Evolutionary conservation across 257 asterid genomes (phyloP).

Genomic region (Jacaranda copaia): DNA sequence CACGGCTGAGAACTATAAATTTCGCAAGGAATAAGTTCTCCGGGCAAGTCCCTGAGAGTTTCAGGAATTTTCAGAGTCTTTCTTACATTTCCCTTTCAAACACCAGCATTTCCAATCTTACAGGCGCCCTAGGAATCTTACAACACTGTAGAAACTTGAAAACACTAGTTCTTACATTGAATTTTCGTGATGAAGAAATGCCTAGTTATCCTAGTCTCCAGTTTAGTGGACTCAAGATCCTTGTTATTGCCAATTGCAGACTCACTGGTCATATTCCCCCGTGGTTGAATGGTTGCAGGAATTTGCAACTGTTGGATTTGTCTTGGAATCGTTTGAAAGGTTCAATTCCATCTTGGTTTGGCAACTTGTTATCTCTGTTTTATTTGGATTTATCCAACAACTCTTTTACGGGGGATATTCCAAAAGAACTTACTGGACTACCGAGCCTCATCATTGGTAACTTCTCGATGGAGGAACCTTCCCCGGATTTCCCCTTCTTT

Average conservation of each 20-base stretch:
- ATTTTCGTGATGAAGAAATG: slow-evolving; percentile 60
- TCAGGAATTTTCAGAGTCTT: slow-evolving; percentile 66
- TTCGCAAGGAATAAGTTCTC: slow-evolving; percentile 61
- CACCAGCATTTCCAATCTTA: slow-evolving; percentile 59
- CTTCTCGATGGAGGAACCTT: slow-evolving; percentile 48
- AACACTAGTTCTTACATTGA: slow-evolving; percentile 68
- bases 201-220: slow-evolving; percentile 57
- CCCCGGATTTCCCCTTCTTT: slow-evolving; percentile 65
- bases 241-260: slow-evolving; percentile 73
- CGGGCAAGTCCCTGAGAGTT: slow-evolving; percentile 77
- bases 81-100: slow-evolving; percentile 72
- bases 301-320: slow-evolving; percentile 70
- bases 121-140: slow-evolving; percentile 57
- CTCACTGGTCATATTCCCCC: slow-evolving; percentile 72
- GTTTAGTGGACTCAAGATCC: slow-evolving; percentile 60
- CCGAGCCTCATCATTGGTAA: slow-evolving; percentile 54
- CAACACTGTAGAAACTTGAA: slow-evolving; percentile 74
- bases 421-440: slow-evolving; percentile 61
- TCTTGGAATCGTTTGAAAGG: slow-evolving; percentile 79
- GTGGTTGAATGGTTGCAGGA: slow-evolving; percentile 64
- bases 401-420: slow-evolving; percentile 67
- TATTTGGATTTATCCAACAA: slow-evolving; percentile 86
- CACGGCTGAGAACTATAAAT: slow-evolving; percentile 53
- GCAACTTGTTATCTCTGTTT: slow-evolving; percentile 61
- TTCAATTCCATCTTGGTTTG: slow-evolving; percentile 72